A percentile compares a stretch with the other conserved stretches of the same genome.
Evolutionary conservation across 2,329 filamentous ascomycete genomes (phyloP).

Genomic region (Cladosporium oxysporum): DNA sequence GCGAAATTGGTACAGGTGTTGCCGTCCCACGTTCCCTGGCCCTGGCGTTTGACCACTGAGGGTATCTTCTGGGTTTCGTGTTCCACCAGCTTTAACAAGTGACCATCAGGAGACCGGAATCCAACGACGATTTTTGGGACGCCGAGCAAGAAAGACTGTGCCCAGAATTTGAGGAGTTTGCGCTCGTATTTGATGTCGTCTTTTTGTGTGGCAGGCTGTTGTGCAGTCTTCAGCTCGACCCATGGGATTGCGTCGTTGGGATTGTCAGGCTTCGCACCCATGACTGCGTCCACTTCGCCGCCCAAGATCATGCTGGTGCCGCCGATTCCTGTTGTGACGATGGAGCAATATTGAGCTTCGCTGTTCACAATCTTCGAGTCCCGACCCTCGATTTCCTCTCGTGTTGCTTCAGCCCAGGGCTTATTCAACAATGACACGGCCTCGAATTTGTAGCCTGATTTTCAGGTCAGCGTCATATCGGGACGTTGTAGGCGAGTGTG

Average conservation of each 20-base stretch:
- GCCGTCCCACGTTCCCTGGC: slow-evolving; percentile 78
- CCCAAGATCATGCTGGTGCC: slow-evolving; percentile 74
- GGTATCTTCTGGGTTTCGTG: slow-evolving; percentile 80
- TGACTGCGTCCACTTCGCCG: slow-evolving; percentile 92
- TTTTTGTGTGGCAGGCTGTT: slow-evolving; percentile 54
- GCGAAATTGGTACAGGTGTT: slow-evolving; percentile 94
- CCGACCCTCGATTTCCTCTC: slow-evolving; percentile 77
- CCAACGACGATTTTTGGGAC: slow-evolving; percentile 91
- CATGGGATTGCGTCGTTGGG: slow-evolving; percentile 75
- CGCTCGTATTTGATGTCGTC: slow-evolving; percentile 70
- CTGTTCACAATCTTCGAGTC: slow-evolving; percentile 77
- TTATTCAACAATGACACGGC: slow-evolving; percentile 74
- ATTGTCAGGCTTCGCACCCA: slow-evolving; percentile 74
- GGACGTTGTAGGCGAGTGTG: not conserved
- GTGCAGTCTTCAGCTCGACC: slow-evolving; percentile 91
- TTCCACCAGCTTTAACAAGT: slow-evolving; percentile 72
- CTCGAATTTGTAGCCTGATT: slow-evolving; percentile 94
- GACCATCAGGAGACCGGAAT: slow-evolving; percentile 73
- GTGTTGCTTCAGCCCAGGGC: slow-evolving; percentile 70
- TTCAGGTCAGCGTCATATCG: not conserved
- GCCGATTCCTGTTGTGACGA: slow-evolving; percentile 86
- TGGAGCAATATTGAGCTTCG: slow-evolving; percentile 90
- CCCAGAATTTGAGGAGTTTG: slow-evolving; percentile 78
- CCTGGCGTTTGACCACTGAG: slow-evolving; percentile 64
- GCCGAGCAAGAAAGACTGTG: slow-evolving; percentile 66